Evolutionary conservation across 2,329 filamentous ascomycete genomes (phyloP), one percentile per base, ranked within the genome.

Genomic region (Talaromyces sp.): DNA sequence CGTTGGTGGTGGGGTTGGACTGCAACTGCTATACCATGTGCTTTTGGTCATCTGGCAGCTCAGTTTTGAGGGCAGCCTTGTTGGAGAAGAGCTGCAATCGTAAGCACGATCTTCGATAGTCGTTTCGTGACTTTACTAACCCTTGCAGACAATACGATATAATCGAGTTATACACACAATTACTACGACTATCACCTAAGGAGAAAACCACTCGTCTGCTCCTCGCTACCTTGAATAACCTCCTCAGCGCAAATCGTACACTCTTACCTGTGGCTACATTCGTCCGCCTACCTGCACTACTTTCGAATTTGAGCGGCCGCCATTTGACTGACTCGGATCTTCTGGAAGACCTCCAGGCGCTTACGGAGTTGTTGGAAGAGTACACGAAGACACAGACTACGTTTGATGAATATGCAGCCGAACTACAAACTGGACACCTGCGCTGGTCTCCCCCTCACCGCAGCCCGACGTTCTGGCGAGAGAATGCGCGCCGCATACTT

Each of bases 141-240:
- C 37, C n/a, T 39, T 7, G 35, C 67, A 96, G 93, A 69, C 93
- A 97, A 77, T 92, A 96, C 78, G 93, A 98, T 72, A 89, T 98
- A 68, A 84, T 98, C 66, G 84, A 92, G 54, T 85, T 98, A 50
- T 97, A 96, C 76, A 92, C 91, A n/a, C 90, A 96, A 68, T 87
- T 99, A 40, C 83, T 99, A 61, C 89, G 92, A 61, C 82, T 96
- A 46, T 98, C 95, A 1, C 93, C 93, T 50, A 99, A 99, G 77
- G 95, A 98, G 76, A 99, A 99, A 83, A 98, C 93, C 1, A 98
- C 93, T 0, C 88, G 95, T 33, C 84, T 99, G 60, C 86, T 97
- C 52, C 84, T 98, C 50, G 92, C 92, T 9, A 97, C 93, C 7
- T 84, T 99, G 44, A 85, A 89, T 74, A 98, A 96, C 77, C 87